Base-by-base conservation (phyloP, 2,329 filamentous ascomycete species). In the Penicillium olsonii region DNA sequence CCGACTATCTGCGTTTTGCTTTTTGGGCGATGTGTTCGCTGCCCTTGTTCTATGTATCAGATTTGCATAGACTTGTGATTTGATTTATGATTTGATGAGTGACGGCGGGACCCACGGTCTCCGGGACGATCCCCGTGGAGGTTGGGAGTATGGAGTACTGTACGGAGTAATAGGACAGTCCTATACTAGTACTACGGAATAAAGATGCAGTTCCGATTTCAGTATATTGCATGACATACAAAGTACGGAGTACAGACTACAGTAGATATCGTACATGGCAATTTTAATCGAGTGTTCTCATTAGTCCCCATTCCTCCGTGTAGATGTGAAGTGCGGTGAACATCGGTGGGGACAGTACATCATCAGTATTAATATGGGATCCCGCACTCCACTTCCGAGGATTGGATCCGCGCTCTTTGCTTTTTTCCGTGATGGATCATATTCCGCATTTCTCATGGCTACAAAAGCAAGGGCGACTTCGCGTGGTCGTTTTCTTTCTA, bases 21-120 rank as follows among this genome's bases (percentile, higher is more conserved):
- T 37, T 24, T 60, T 57, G 56, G 58, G 59, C 53, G 51, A 59
- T 45, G 46, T 58, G 49, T 59, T 42, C 45, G 29, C 33, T 55
- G 35, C 22, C 35, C 10, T 31, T 20, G 17, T 27, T 42, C 27
- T 7, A 15, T 17, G 18, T 29, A 37, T 50, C 27, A 31, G 35
- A 44, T 41, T 38, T 35, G 12, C n/a, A n/a, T n/a, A n/a, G n/a
- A n/a, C n/a, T n/a, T n/a, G n/a, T n/a, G n/a, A n/a, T n/a, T 18
- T 41, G 45, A 43, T 34, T 27, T 31, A 29, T 43, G 15, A 42
- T 48, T 53, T 41, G 31, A 39, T 22, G 17, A 46, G 35, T 50
- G 42, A 41, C 41, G 42, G 42, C 42, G 45, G 34, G 50, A 53
- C 50, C 50, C 53, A 53, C 56, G 49, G 40, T 27, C 51, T 37